Evolutionary conservation across 768 basidiomycete species (phyloP), one percentile per base, ranked within the genome.

Genomic region (Dioszegia aurantiaca): DNA sequence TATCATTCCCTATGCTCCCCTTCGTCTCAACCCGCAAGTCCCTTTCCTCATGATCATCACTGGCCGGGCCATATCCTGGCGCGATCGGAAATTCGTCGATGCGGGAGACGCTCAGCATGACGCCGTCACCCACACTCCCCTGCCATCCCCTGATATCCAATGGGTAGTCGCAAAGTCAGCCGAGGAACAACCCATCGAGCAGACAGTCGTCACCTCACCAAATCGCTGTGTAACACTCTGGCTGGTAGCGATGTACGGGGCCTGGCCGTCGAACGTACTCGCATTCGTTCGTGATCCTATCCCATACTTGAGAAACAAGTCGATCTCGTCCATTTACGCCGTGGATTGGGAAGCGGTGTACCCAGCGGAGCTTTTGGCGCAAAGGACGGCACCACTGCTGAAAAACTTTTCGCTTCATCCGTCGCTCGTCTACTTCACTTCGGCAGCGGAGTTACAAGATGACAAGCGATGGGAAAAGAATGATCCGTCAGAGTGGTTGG

Each of bases 231-330:
- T 61, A 19, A 58, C 63, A 28, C 42, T 68, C 4, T 64, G 56
- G 40, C 57, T 70, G 17, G 62, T 70, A 30, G 62, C 65, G 27
- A 47, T 95, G 60, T 94, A 93, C 77, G 92, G 90, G 67, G 83
- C 92, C 46, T 95, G 89, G 79, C 92, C 92, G 0, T 88, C 86
- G 77, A 95, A 93, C 78, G 81, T 88, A 40, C 79, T 94, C 58
- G 83, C 82, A 54, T 95, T 95, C 75, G 76, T 92, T 53, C 84
- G 85, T 51, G 79, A 81, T 48, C 89, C 92, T 1, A 80, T 81
- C 9, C 74, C 77, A 36, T 91, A 90, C 65, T 77, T 95, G 17
- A 75, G 72, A 8, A 80, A 82, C 24, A 81, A 78, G 63, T 69
- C 72, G 3, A 77, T 83, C 33, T 76, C 81, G 45, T 82, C 83